Conservation (phyloP, 495 filamentous ascomycete species). For the Aspergillus nanangensis region DNA sequence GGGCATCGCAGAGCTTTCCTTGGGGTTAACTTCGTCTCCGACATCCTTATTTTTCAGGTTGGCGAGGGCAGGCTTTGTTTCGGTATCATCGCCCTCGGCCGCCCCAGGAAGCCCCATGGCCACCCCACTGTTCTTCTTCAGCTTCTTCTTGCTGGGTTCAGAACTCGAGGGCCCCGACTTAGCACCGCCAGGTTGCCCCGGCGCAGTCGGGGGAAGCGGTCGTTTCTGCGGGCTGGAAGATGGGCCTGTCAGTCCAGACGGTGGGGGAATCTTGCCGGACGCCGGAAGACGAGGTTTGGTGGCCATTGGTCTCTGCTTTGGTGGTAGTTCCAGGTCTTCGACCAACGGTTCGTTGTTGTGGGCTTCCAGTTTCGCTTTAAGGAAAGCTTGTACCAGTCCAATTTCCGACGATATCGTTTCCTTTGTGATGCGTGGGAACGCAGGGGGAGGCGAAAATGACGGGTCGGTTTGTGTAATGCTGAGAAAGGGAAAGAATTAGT, state of each 20-base stretch:
- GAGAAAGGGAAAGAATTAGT: slow-evolving; percentile 5
- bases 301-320: slow-evolving; percentile 81
- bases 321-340: slow-evolving; percentile 92
- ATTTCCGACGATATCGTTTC: slow-evolving; percentile 76
- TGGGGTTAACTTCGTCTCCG: slow-evolving; percentile 9
- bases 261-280: slow-evolving; percentile 77
- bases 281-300: slow-evolving; percentile 76
- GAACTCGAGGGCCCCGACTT: slow-evolving; percentile 16
- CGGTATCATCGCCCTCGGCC: slow-evolving; percentile 29
- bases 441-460: slow-evolving; percentile 54
- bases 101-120: slow-evolving; percentile 25
- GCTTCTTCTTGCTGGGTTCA: slow-evolving; percentile 45
- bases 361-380: slow-evolving; percentile 78
- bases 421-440: slow-evolving; percentile 73
- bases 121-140: slow-evolving; percentile 41
- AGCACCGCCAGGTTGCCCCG: slow-evolving; percentile 10
- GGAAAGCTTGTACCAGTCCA: slow-evolving; percentile 82
- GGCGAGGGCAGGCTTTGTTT: slow-evolving; percentile 4
- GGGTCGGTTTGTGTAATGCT: slow-evolving; percentile 43
- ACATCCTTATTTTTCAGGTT: slow-evolving; percentile 16
- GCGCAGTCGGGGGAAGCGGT: slow-evolving; percentile 43
- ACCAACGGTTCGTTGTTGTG: slow-evolving; percentile 77
- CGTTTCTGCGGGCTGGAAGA: slow-evolving; percentile 77
- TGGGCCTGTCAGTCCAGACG: slow-evolving; percentile 23
- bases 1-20: slow-evolving; percentile 5